Conservation (phyloP, 2,329 filamentous ascomycete genomes). For the Hypoxylon sp. region DNA sequence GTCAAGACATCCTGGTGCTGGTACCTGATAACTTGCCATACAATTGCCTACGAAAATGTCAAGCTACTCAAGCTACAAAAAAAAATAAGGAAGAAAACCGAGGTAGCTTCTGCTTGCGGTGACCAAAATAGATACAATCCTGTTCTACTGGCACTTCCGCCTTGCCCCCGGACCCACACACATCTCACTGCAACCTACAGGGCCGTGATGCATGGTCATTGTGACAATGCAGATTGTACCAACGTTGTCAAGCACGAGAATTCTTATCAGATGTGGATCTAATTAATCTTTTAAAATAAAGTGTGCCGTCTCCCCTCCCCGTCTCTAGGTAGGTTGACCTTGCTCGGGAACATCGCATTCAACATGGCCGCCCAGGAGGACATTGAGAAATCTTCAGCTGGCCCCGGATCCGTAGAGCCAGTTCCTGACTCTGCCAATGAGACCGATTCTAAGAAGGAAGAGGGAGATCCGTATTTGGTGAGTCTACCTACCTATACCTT, state of each 20-base stretch:
- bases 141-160: not conserved
- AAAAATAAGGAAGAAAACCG: not conserved
- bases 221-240: constrained; percentile 10
- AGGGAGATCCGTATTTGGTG: constrained; percentile 24
- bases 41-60: not conserved
- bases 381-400: constrained; percentile 6
- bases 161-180: constrained; percentile 9
- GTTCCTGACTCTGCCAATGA: not conserved
- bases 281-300: not conserved
- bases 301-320: not conserved
- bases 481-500: not conserved
- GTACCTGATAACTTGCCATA: not conserved
- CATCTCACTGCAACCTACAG: constrained; percentile 1
- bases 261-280: constrained; percentile 17
- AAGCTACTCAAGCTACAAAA: not conserved
- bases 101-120: not conserved
- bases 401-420: constrained; percentile 5
- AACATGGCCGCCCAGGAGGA: constrained; percentile 19
- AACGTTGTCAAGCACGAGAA: not conserved
- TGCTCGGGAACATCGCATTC: constrained; percentile 9
- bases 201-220: constrained; percentile 10
- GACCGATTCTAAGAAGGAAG: not conserved
- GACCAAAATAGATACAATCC: constrained; percentile 2
- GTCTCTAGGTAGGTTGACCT: not conserved
- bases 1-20: not conserved